A percentile compares a stretch with the other conserved stretches of the same genome.
Conservation (phyloP, 1,284 basidiomycete species). For the Boletus mariae region DNA sequence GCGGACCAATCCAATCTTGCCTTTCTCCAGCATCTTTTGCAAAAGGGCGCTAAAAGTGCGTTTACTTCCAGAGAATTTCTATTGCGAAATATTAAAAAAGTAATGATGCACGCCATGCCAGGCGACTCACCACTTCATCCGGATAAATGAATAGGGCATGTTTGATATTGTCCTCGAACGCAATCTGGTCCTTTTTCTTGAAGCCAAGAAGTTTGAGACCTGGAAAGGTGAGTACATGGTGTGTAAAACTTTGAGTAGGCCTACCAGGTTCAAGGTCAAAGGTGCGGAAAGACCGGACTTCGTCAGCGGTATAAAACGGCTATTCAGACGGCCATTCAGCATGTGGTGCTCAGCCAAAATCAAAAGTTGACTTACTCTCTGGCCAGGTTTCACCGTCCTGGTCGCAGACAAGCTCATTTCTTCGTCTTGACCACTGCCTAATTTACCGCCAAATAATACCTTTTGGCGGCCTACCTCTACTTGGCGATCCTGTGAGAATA, state of each 20-base stretch:
- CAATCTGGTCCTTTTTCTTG: slow-evolving; percentile 69
- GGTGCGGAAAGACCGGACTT: slow-evolving; percentile 78
- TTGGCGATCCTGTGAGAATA: slow-evolving; percentile 49
- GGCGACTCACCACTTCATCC: slow-evolving; percentile 69
- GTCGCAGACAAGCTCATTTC: slow-evolving; percentile 19
- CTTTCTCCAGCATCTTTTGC: slow-evolving; percentile 77
- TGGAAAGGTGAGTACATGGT: slow-evolving; percentile 17
- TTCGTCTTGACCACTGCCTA: slow-evolving; percentile 43
- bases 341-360: not conserved
- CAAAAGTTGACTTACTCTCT: slow-evolving; percentile 39
- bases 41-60: slow-evolving; percentile 88
- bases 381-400: slow-evolving; percentile 46
- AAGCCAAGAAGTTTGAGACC: slow-evolving; percentile 92
- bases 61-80: slow-evolving; percentile 87
- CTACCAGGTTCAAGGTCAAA: slow-evolving; percentile 73
- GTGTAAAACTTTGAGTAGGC: slow-evolving; percentile 17
- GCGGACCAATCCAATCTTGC: slow-evolving; percentile 79
- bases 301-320: slow-evolving; percentile 84
- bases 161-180: slow-evolving; percentile 87
- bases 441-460: slow-evolving; percentile 60
- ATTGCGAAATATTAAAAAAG: not conserved
- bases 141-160: slow-evolving; percentile 93
- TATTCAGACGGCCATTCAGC: slow-evolving; percentile 30
- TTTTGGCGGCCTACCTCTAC: slow-evolving; percentile 54
- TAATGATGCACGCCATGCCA: not conserved